Evolutionary conservation across 2,329 filamentous ascomycete genomes (phyloP), one percentile per base, ranked within the genome.

Genomic region (Lachnellula subtilissima): DNA sequence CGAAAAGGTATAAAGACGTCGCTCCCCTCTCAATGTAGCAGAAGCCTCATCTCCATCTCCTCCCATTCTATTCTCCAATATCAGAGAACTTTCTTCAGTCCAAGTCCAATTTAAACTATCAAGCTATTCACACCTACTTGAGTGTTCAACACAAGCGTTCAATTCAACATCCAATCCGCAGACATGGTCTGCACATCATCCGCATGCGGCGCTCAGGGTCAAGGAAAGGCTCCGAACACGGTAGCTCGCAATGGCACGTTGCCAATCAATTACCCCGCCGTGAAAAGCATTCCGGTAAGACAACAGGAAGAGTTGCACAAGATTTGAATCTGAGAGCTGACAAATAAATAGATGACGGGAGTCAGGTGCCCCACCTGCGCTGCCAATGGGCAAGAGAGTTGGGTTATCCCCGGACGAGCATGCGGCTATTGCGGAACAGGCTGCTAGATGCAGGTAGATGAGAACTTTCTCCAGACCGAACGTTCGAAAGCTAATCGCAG

Each of bases 351-450:
- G 68, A 74, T 80, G 57, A 75, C 79, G 4, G 79, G 79, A 9
- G 77, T 80, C 25, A 72, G 74, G 62, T 82, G 79, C 65, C 78
- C 78, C 48, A 80, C 74, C 4, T 82, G 79, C 62, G 73, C 74
- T 50, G 65, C 70, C 43, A 70, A 72, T 47, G 79, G 79, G 57
- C 72, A 76, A 58, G 79, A 81, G 63, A 76, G 78, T 45, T 82
- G 79, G 79, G 79, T 82, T 23, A 78, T 81, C 58, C 78, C 78
- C 35, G 79, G 79, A 52, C 74, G 76, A 55, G 70, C 71, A 50
- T 82, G 79, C 64, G 74, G 75, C 35, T 75, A 77, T 61, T 81
- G 78, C 67, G 77, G 78, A 50, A 79, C 77, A 23, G 53, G 42
- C 28, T 67, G 65, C 47, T 67, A 62, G 48, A 52, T 28, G 22